Percentiles rank a stretch among this genome's conserved stretches.
These are phyloP conservation scores for Canavalia ensiformis DNA, from an alignment of 306 rosid genomes.

Conservation along the genomic window DNA sequence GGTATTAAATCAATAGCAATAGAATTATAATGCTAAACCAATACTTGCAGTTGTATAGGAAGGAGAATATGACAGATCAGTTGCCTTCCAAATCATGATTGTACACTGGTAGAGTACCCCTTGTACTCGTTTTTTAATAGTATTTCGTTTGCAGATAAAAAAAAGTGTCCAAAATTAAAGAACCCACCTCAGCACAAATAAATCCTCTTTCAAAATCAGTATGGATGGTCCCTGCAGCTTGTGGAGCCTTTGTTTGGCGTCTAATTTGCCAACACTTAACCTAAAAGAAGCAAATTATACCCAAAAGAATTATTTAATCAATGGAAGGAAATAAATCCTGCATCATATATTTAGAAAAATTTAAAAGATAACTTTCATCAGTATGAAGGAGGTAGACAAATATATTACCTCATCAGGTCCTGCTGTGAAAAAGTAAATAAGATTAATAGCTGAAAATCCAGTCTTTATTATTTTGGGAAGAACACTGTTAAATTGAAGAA, in stretches of 20 bases:
- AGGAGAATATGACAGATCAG: conserved; percentile 16
- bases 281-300: conserved; percentile 58
- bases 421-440: conserved; percentile 98
- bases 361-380: conserved; percentile 12
- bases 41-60: not conserved
- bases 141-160: too few species aligned
- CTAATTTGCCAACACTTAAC: conserved; percentile 99
- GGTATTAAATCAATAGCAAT: not conserved
- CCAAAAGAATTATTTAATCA: not conserved
- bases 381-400: not conserved
- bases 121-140: too few species aligned
- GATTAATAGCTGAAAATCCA: conserved; percentile 96
- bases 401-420: conserved; percentile 96
- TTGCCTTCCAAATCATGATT: too few species aligned
- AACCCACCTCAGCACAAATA: conserved; percentile 95
- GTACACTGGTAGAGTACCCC: too few species aligned
- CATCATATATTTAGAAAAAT: not conserved
- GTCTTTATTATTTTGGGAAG: conserved; percentile 97
- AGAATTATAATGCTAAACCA: conserved; percentile 16
- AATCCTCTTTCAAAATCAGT: conserved; percentile 96
- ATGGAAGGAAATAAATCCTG: not conserved
- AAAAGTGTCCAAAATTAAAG: conserved; percentile 29
- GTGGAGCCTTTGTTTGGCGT: conserved; percentile 96
- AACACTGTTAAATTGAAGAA: conserved; percentile 65
- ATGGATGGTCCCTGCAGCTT: conserved; percentile 98